phyloP scores from a whole-genome alignment of 2,329 filamentous ascomycete genomes.

The Coniochaeta pulveracea region DNA sequence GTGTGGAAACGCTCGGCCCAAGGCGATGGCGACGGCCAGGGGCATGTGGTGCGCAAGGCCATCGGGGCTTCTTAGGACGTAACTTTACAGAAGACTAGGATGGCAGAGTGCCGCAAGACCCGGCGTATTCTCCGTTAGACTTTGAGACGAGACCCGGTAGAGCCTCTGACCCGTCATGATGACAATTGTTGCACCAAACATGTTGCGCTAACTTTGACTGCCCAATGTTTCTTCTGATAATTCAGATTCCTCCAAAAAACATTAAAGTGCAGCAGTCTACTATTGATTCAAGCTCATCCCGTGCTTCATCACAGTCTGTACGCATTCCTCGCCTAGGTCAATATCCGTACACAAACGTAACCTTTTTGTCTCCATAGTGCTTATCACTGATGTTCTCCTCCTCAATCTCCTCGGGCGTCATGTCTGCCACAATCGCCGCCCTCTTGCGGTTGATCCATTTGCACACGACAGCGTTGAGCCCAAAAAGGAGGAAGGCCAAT shows the following conservation, averaged over 20 bases:
- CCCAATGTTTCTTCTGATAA: background rate
- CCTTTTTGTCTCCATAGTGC: slow-evolving; percentile 7
- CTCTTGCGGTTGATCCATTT: slow-evolving; percentile 4
- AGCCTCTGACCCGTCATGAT: background rate
- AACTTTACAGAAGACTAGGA: too few relatives aligned
- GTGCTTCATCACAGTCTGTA: background rate
- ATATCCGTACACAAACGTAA: slow-evolving; percentile 6
- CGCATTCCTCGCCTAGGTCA: slow-evolving; percentile 3
- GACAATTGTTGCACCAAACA: background rate
- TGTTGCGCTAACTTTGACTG: background rate
- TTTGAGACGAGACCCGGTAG: too few relatives aligned
- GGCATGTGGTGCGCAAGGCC: too few relatives aligned
- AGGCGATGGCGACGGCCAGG: too few relatives aligned
- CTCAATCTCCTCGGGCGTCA: slow-evolving; percentile 6
- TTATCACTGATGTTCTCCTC: slow-evolving; percentile 4
- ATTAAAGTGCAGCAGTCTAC: too few relatives aligned
- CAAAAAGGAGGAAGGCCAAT: slow-evolving; percentile 1
- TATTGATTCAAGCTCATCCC: background rate
- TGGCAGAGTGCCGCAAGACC: too few relatives aligned
- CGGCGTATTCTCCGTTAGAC: too few relatives aligned
- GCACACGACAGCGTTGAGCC: slow-evolving; percentile 5
- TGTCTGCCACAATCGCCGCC: slow-evolving; percentile 4
- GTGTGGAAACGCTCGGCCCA: too few relatives aligned
- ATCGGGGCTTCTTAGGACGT: too few relatives aligned
- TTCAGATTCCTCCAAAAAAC: too few relatives aligned